phyloP scores from a whole-genome alignment of 176 grass and related monocot species.

The Oryza meridionalis region DNA sequence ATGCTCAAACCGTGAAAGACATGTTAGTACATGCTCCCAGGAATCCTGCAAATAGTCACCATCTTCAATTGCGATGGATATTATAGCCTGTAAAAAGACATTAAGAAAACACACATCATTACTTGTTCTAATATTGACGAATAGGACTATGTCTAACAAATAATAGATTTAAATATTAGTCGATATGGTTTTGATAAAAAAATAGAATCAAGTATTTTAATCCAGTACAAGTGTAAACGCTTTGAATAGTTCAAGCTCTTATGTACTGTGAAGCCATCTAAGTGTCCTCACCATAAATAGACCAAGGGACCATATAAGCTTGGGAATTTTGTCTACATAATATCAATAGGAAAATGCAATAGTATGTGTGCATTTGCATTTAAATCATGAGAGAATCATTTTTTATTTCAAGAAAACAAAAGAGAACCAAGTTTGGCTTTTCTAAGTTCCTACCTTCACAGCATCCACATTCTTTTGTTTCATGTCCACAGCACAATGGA shows the following conservation, averaged over 20 bases:
- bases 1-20: slow-evolving; percentile 98
- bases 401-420: slow-evolving; percentile 19
- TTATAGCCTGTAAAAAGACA: slow-evolving; percentile 73
- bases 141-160: not conserved
- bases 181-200: slow-evolving; percentile 1
- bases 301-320: slow-evolving; percentile 4
- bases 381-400: slow-evolving; percentile 4
- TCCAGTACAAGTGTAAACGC: slow-evolving; percentile 8
- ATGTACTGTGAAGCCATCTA: slow-evolving; percentile 17
- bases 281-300: not conserved
- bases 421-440: not conserved
- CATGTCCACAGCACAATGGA: slow-evolving; percentile 98
- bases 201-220: slow-evolving; percentile 10
- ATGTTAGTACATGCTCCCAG: slow-evolving; percentile 97
- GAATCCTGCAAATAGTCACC: slow-evolving; percentile 96
- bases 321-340: slow-evolving; percentile 21
- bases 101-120: slow-evolving; percentile 7
- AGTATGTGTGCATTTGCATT: not conserved
- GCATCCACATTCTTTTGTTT: slow-evolving; percentile 99
- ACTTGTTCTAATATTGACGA: slow-evolving; percentile 1
- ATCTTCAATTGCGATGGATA: slow-evolving; percentile 96
- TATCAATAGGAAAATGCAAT: slow-evolving; percentile 2
- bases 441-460: slow-evolving; percentile 72
- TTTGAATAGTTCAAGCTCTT: not conserved
- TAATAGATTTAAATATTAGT: slow-evolving; percentile 18